Percentiles rank a stretch among this genome's conserved stretches.
Evolutionary conservation across 2,329 filamentous ascomycete genomes (phyloP).

Genomic region (Cercospora zeina): DNA sequence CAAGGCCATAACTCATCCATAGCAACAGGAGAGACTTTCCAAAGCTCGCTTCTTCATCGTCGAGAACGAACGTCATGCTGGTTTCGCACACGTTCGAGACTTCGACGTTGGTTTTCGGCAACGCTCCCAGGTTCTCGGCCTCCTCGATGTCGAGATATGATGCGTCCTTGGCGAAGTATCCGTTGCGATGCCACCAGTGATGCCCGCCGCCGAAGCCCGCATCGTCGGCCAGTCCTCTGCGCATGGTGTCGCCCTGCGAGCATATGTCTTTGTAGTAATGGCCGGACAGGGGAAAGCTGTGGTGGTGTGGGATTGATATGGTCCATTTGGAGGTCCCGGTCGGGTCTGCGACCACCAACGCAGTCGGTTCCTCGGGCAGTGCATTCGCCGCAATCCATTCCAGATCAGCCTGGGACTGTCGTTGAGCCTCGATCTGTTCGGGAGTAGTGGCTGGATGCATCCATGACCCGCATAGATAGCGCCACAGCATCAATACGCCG

Average conservation of each 20-base stretch:
- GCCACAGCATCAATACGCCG: conserved; percentile 25
- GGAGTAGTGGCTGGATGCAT: neutral
- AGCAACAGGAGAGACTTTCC: conserved; percentile 74
- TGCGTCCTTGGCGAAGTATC: conserved; percentile 63
- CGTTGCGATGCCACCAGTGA: conserved; percentile 50
- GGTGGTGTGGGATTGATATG: conserved; percentile 69
- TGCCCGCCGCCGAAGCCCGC: conserved; percentile 28
- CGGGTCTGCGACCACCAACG: conserved; percentile 67
- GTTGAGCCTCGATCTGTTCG: conserved; percentile 35
- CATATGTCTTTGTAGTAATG: conserved; percentile 70
- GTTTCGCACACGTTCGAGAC: conserved; percentile 60
- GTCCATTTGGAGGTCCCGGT: conserved; percentile 73
- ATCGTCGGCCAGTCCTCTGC: conserved; percentile 35
- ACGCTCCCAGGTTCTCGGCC: conserved; percentile 64
- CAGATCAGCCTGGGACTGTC: conserved; percentile 42
- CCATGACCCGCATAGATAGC: conserved; percentile 23
- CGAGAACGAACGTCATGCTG: conserved; percentile 76
- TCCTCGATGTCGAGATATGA: conserved; percentile 74
- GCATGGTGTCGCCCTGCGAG: conserved; percentile 52
- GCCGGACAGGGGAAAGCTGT: conserved; percentile 66
- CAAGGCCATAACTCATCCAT: conserved; percentile 82
- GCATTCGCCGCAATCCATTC: conserved; percentile 67
- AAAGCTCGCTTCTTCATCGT: conserved; percentile 71
- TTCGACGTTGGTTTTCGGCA: conserved; percentile 41
- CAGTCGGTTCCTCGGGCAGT: conserved; percentile 71